Evolutionary conservation across 768 basidiomycete genomes (phyloP), one percentile per base, ranked within the genome.

Genomic region (Leccinum boreale): DNA sequence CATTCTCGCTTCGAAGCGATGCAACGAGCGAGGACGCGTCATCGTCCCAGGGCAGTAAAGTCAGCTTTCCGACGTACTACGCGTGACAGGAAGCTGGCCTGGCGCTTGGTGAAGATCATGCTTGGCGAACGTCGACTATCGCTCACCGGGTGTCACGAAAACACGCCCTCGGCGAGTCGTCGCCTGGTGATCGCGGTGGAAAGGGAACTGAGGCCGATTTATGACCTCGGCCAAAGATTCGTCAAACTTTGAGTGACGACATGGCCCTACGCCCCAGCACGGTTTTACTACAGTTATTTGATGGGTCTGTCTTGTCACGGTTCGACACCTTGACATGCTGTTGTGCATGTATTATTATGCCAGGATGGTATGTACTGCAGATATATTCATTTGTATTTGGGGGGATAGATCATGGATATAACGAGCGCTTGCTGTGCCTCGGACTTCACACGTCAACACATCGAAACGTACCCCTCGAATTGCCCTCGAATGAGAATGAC

Each of bases 1-100:
- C 52, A 14, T 68, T 68, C 45, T 24, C 58, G 33, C 56, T 68
- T 19, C 57, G 45, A 24, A 33, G 26, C 21, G 59, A 54, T 12
- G 8, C 10, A 19, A 50, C 47, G 33, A 50, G 51, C 9, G 55
- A 55, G 21, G 50, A 57, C 28, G 44, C 23, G 19, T 50, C 53
- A 24, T 58, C 53, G 33, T 59, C 50, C 0, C 47, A 26, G 15
- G 50, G 11, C 15, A 50, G 48, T 42, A 42, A 42, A n/a, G 35
- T 11, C 17, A 53, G 42, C 26, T 51, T 50, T 19, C 47, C 52
- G 26, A 14, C 29, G 3, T 50, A 50, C 46, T 28, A 14, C 31
- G 23, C 4, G n/a, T 42, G 39, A 42, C n/a, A 42, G 39, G 23
- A 46, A 46, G 45, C 44, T 23, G 44, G 44, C 36, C 8, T 39